phyloP scores from a whole-genome alignment of 768 basidiomycete species.

The Collybiopsis confluens region DNA sequence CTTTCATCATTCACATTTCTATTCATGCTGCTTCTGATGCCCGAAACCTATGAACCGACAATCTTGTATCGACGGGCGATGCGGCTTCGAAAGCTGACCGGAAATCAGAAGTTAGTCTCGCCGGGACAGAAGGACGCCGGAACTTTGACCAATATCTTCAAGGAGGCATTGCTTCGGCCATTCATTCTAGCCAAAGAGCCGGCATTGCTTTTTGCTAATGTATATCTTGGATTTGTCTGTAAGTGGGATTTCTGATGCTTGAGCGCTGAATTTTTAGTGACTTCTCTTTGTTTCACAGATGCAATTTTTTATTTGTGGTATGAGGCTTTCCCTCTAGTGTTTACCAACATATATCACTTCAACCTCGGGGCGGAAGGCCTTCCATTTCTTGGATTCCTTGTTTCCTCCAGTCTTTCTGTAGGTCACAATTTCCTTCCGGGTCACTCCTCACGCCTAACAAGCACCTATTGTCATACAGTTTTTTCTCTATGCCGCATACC shows the following conservation, averaged over 20 bases:
- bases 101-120: conserved; percentile 22
- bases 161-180: conserved; percentile 24
- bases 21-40: conserved; percentile 23
- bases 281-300: conserved; percentile 11
- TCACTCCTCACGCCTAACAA: not conserved
- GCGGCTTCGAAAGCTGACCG: conserved; percentile 25
- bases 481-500: conserved; percentile 17
- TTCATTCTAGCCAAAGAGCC: conserved; percentile 27
- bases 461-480: conserved; percentile 12
- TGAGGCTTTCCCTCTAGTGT: conserved; percentile 29
- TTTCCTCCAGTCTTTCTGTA: not conserved
- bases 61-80: conserved; percentile 26
- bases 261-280: not conserved
- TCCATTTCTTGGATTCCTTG: conserved; percentile 25
- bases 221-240: conserved; percentile 28
- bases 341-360: conserved; percentile 28
- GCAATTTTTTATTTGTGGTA: conserved; percentile 29
- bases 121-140: conserved; percentile 6
- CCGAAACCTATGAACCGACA: conserved; percentile 24
- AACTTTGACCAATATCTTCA: conserved; percentile 2
- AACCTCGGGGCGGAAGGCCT: conserved; percentile 24
- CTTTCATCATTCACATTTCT: conserved; percentile 22
- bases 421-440: not conserved
- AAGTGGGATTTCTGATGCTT: not conserved
- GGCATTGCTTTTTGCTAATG: conserved; percentile 22